phyloP scores from a whole-genome alignment of 768 basidiomycete species.

The Boletus coccyginus region DNA sequence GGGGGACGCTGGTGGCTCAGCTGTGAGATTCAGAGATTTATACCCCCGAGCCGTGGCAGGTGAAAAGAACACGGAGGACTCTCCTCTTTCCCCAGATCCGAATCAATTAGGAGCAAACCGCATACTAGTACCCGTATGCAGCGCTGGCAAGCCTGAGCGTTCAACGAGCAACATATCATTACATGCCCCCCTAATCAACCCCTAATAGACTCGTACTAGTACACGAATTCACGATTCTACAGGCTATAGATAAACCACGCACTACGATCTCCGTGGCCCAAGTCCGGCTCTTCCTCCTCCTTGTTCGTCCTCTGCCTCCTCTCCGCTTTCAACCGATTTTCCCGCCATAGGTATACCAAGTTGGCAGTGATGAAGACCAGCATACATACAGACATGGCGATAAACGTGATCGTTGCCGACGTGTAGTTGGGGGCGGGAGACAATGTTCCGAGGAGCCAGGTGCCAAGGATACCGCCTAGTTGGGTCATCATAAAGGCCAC shows the following conservation, averaged over 20 bases:
- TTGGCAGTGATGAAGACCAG: neutral
- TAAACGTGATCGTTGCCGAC: neutral
- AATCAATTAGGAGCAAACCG: no score
- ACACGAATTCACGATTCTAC: conserved; percentile 14
- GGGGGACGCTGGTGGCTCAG: no score
- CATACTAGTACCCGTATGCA: no score
- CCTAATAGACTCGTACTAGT: no score
- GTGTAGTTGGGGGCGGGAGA: neutral
- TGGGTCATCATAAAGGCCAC: neutral
- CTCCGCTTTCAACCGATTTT: neutral
- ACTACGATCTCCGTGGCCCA: conserved; percentile 46
- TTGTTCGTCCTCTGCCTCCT: conserved; percentile 31
- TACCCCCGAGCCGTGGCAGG: no score
- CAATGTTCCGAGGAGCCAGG: neutral
- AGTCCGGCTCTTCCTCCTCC: conserved; percentile 38
- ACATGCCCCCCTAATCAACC: no score
- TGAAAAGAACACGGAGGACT: no score
- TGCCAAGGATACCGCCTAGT: neutral
- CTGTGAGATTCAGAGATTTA: no score
- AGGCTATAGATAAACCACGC: conserved; percentile 57
- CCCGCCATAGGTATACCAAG: neutral
- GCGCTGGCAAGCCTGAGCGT: no score
- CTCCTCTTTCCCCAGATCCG: no score
- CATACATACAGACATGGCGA: neutral
- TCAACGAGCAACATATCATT: no score